phyloP scores from a whole-genome alignment of 2,329 filamentous ascomycete genomes.

The Botrytis porri region DNA sequence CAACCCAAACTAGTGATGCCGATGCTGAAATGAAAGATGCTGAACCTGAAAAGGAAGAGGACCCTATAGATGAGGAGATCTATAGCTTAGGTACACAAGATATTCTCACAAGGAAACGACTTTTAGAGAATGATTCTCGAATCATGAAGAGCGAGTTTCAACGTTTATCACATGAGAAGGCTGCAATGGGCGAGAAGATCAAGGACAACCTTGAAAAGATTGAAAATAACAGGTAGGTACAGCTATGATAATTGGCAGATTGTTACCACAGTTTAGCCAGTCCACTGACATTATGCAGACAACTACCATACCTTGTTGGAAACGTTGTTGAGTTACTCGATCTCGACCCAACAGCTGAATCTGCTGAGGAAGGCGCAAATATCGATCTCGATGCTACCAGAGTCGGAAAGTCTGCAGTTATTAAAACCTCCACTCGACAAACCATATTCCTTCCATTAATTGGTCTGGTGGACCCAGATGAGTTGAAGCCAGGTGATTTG shows the following conservation, averaged over 20 bases:
- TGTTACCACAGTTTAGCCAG: not conserved
- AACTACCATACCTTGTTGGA: constrained; percentile 96
- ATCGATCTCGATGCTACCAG: constrained; percentile 96
- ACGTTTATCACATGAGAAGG: constrained; percentile 90
- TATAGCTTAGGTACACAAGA: constrained; percentile 90
- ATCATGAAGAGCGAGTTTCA: constrained; percentile 99
- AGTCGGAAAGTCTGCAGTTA: constrained; percentile 96
- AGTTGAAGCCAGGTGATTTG: constrained; percentile 90
- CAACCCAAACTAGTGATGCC: constrained; percentile 51
- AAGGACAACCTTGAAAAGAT: constrained; percentile 99
- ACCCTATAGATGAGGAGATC: constrained; percentile 90
- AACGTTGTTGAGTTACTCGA: constrained; percentile 98
- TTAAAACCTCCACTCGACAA: constrained; percentile 97
- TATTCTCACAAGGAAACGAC: constrained; percentile 82
- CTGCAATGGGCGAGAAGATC: constrained; percentile 96
- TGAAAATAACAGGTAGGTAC: constrained; percentile 85
- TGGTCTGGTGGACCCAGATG: constrained; percentile 91
- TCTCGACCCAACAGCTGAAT: constrained; percentile 92
- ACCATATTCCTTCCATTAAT: constrained; percentile 98
- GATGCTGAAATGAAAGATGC: constrained; percentile 93
- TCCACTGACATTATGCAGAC: constrained; percentile 51
- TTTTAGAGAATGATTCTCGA: constrained; percentile 94
- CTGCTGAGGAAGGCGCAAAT: constrained; percentile 95
- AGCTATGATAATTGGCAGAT: not conserved
- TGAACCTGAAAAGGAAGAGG: constrained; percentile 68